Percentiles rank a stretch among this genome's conserved stretches.
Conservation (phyloP, 1,284 basidiomycete genomes). For the Puccinia hordei region DNA sequence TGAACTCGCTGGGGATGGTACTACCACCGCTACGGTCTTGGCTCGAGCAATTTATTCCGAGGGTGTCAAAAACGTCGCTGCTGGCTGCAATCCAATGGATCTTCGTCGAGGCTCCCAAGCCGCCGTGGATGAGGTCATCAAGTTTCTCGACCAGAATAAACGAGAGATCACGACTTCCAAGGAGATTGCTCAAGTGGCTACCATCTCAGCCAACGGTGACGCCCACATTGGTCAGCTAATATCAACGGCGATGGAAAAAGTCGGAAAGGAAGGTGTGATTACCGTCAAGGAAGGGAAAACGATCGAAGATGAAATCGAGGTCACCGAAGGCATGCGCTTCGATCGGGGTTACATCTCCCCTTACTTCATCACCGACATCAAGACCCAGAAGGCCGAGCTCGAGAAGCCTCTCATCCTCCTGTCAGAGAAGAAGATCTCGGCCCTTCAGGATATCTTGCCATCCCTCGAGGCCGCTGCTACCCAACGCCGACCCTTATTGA, state of each 20-base stretch:
- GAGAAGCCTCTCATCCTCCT: conserved; percentile 94
- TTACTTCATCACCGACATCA: conserved; percentile 98
- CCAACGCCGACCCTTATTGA: conserved; percentile 84
- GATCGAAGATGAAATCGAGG: conserved; percentile 96
- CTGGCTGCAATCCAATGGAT: conserved; percentile 99
- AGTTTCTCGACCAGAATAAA: conserved; percentile 84
- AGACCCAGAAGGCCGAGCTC: conserved; percentile 92
- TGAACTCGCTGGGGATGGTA: conserved; percentile 96
- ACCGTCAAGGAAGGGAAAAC: conserved; percentile 98
- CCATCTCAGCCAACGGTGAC: conserved; percentile 97
- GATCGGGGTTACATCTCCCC: conserved; percentile 98
- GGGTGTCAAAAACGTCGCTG: conserved; percentile 98
- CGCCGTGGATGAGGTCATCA: conserved; percentile 91
- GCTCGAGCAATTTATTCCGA: conserved; percentile 96
- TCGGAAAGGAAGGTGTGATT: conserved; percentile 99
- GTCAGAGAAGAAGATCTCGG: conserved; percentile 96
- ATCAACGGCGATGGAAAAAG: conserved; percentile 99
- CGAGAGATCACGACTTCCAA: conserved; percentile 94
- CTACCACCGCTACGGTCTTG: conserved; percentile 94
- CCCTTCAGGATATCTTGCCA: conserved; percentile 92
- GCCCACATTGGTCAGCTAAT: conserved; percentile 90
- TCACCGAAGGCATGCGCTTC: conserved; percentile 99
- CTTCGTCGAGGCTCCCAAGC: conserved; percentile 93
- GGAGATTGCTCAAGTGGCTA: conserved; percentile 94
- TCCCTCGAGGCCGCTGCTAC: conserved; percentile 89